Base-by-base conservation (phyloP, 2,329 filamentous ascomycete species). In the Lizonia empirigonia region DNA sequence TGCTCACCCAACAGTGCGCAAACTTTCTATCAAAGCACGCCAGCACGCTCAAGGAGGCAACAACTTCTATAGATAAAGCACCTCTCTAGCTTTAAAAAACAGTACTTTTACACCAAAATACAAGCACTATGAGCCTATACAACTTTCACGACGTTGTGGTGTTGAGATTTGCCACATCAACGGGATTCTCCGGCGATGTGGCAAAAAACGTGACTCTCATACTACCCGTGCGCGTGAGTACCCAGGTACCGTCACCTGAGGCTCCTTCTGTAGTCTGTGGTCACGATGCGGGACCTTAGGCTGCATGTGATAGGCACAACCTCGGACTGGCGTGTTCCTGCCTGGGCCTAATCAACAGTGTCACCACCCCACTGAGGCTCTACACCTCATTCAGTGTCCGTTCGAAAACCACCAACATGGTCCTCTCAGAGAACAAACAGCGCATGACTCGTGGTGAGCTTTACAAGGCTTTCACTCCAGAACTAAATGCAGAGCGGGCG, bases 401-500 rank as follows among this genome's bases (percentile, higher is more conserved):
- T 12, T 19, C 16, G 18, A 8, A 19, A 7, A n/a, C 13, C 9
- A 29, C 26, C 32, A 54, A 16, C 9, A 68, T 71, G 69, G 53
- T 55, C 2, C 20, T 65, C 1, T 67, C 65, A 9, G 71, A 74
- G 44, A 75, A 76, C 59, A 73, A 69, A 56, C 60, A 65, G 34
- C 69, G 67, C 36, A 90, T 90, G 86, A 72, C 76, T 38, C 77
- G 79, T 12, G 88, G 88, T 39, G 85, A 93, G 68, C 80, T 93
- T 9, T 92, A 91, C 71, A 82, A 85, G 61, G 84, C 88, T 33
- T 92, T 92, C 65, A 83, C 83, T 1, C 86, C 89, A 0, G 82
- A 88, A 26, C 83, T 94, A 4, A 73, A 82, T 2, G 83, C 80
- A 1, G 85, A 81, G 30, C 82, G 90, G 15, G 74, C 76, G n/a